phyloP scores from a whole-genome alignment of 257 asterid species.

The Rehmannia glutinosa region DNA sequence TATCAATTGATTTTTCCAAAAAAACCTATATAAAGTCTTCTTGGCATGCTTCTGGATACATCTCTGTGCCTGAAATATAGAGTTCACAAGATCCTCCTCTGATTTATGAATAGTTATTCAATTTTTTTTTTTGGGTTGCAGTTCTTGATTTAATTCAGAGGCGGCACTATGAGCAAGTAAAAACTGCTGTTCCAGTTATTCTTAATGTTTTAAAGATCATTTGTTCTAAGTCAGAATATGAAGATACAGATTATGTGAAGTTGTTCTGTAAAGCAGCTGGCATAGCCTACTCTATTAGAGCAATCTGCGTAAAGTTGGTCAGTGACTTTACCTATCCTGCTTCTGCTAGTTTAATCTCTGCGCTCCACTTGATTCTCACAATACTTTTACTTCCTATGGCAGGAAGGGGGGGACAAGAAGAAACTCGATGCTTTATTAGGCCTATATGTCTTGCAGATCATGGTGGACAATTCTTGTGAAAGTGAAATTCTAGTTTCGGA shows the following conservation, averaged over 20 bases:
- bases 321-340: conserved; percentile 23
- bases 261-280: conserved; percentile 47
- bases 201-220: conserved; percentile 48
- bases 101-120: not conserved
- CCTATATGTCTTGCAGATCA: conserved; percentile 73
- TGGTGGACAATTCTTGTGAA: conserved; percentile 53
- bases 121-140: conserved; percentile 42
- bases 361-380: conserved; percentile 10
- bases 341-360: conserved; percentile 17
- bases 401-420: conserved; percentile 55
- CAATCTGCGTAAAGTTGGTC: conserved; percentile 57
- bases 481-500: conserved; percentile 28
- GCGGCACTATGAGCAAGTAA: conserved; percentile 69
- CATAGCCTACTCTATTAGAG: conserved; percentile 66
- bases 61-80: conserved; percentile 1
- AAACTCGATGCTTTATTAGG: conserved; percentile 68
- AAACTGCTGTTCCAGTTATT: conserved; percentile 66
- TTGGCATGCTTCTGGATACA: not conserved
- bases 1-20: not conserved
- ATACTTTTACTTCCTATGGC: conserved; percentile 23
- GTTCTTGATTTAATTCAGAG: conserved; percentile 59
- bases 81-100: conserved; percentile 1
- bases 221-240: conserved; percentile 40
- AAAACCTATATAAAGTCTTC: not conserved
- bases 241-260: conserved; percentile 38